A percentile compares a stretch with the other conserved stretches of the same genome.
phyloP scores from a whole-genome alignment of 129 eudicot species.

The Pittosporum tobira region DNA sequence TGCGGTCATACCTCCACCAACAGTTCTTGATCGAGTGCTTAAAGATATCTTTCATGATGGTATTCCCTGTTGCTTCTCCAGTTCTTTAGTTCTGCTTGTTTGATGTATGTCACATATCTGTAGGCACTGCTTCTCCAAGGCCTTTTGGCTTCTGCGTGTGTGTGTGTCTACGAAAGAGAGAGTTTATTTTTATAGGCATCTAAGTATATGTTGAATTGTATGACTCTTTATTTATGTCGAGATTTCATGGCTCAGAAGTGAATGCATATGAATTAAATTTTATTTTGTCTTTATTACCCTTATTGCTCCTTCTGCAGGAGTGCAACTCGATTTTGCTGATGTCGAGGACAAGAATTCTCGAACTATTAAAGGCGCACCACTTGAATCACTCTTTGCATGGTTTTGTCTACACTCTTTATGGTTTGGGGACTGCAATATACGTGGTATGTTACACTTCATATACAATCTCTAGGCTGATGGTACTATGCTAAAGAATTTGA shows the following conservation, averaged over 20 bases:
- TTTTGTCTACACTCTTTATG: conserved; percentile 88
- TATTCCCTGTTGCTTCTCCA: conserved; percentile 19
- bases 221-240: background rate
- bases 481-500: background rate
- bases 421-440: conserved; percentile 96
- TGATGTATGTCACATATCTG: background rate
- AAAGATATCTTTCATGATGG: conserved; percentile 91
- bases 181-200: background rate
- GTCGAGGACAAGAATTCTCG: conserved; percentile 68
- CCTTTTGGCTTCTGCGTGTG: background rate
- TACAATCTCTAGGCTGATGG: background rate
- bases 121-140: background rate
- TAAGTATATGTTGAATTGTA: background rate
- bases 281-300: background rate
- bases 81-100: conserved; percentile 7
- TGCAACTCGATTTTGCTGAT: conserved; percentile 26
- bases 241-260: background rate
- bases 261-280: conserved; percentile 1
- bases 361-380: conserved; percentile 83
- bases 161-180: background rate
- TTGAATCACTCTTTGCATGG: conserved; percentile 76
- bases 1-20: conserved; percentile 83
- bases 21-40: conserved; percentile 95
- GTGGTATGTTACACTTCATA: conserved; percentile 37
- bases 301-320: conserved; percentile 29